Base-by-base conservation (phyloP, 2,329 filamentous ascomycete species). In the Trichoderma polysporum region DNA sequence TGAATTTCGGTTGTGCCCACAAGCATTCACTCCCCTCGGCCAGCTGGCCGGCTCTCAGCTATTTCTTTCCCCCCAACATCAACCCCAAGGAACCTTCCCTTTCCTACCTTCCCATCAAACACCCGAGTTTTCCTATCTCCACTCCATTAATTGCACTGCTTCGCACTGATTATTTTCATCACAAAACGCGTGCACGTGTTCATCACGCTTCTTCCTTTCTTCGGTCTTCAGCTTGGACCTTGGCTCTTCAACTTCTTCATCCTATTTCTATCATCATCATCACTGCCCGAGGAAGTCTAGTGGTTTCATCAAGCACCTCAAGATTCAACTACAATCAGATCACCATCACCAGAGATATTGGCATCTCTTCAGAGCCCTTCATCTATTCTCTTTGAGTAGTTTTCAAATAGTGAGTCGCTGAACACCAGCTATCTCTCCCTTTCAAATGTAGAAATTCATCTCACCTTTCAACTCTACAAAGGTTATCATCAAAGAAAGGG, bases 1-100 rank as follows among this genome's bases (percentile, higher is more conserved):
- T 63, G 47, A 35, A 54, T 45, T 63, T 53, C 29, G 49, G 35
- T 25, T 15, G 50, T 53, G 49, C 60, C 60, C 60, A 25, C 60
- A 45, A 31, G 15, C n/a, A 25, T 41, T 52, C 33, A 13, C 6
- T 37, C 27, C 27, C 35, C 49, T 63, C 49, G 41, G 49, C 60
- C 60, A 63, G 60, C 60, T 63, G 60, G 60, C 60, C 25, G 33
- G 35, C 35, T 63, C 49, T 10, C 49, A 33, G 33, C 37, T 19
- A 15, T 52, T 41, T 22, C 29, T n/a, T 31, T 33, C 35, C 31
- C 49, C 59, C 35, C 60, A 52, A 33, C n/a, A 19, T 29, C 49
- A 41, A 17, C 27, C 49, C 17, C n/a, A 25, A 41, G 35, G n/a
- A n/a, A 53, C 60, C 54, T n/a, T 15, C 37, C 25, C 10, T 33